Percentiles rank a stretch among this genome's conserved stretches.
These are phyloP conservation scores for Phytophthora brassicae DNA, from an alignment of 352 stramenopile genomes.

Conservation along the genomic window DNA sequence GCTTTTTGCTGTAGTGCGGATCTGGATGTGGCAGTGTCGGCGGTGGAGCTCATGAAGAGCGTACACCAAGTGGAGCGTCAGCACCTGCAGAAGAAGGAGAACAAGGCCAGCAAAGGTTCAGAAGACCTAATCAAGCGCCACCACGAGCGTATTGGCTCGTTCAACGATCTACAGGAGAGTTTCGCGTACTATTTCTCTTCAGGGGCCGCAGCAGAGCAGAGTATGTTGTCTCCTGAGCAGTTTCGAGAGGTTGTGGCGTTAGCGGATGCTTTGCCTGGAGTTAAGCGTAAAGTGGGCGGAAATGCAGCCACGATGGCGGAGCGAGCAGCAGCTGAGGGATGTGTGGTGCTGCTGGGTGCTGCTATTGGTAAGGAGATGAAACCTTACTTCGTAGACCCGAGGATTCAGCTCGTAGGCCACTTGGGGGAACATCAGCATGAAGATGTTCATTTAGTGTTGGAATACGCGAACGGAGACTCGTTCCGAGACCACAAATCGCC, in stretches of 20 bases:
- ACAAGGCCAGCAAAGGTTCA: conserved; percentile 18
- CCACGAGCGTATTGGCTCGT: conserved; percentile 72
- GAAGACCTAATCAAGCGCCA: conserved; percentile 45
- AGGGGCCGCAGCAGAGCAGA: conserved; percentile 79
- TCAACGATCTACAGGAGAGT: conserved; percentile 69
- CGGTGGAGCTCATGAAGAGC: conserved; percentile 72
- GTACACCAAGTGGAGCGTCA: conserved; percentile 49
- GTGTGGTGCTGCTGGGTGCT: conserved; percentile 66
- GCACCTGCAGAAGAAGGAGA: conserved; percentile 39
- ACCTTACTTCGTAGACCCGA: conserved; percentile 53
- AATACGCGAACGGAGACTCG: conserved; percentile 68
- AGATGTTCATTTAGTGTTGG: conserved; percentile 80
- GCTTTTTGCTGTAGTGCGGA: conserved; percentile 86
- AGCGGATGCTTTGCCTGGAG: conserved; percentile 55
- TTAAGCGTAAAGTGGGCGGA: conserved; percentile 69
- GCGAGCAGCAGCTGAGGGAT: conserved; percentile 65
- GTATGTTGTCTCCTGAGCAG: conserved; percentile 75
- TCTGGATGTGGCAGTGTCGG: conserved; percentile 74
- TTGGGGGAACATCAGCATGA: conserved; percentile 63
- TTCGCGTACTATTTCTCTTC: conserved; percentile 86
- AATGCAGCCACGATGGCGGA: conserved; percentile 85
- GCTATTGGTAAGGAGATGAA: conserved; percentile 81
- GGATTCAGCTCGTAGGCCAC: conserved; percentile 69
- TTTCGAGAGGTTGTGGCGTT: conserved; percentile 75
- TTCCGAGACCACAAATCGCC: conserved; percentile 66